Evolutionary conservation across 2,329 filamentous ascomycete genomes (phyloP).

Genomic region (Penicillium sp.): DNA sequence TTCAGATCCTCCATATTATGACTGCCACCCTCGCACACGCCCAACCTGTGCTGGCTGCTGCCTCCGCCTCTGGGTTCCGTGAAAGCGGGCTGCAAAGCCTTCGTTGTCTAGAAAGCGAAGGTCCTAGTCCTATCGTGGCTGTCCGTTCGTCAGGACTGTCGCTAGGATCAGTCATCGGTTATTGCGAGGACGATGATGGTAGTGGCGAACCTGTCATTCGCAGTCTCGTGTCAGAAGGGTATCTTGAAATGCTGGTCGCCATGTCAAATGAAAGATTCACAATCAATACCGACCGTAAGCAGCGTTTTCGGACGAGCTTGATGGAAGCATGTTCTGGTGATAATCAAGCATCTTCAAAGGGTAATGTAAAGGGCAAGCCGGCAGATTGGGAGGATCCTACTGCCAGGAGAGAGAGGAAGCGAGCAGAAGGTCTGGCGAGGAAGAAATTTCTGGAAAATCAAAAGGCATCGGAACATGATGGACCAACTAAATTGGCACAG

Average conservation of each 20-base stretch:
- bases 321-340: slow-evolving; percentile 20
- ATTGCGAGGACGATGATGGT: slow-evolving; percentile 29
- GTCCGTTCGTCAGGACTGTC: slow-evolving; percentile 76
- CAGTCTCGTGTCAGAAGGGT: slow-evolving; percentile 58
- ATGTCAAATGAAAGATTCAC: slow-evolving; percentile 61
- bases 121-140: slow-evolving; percentile 67
- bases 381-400: slow-evolving; percentile 37
- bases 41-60: slow-evolving; percentile 67
- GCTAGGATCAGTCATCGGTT: slow-evolving; percentile 75
- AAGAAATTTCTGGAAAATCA: slow-evolving; percentile 25
- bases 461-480: slow-evolving; percentile 7
- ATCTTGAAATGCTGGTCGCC: slow-evolving; percentile 60
- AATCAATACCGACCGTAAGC: slow-evolving; percentile 37
- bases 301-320: slow-evolving; percentile 33
- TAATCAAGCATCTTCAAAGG: not conserved
- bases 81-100: slow-evolving; percentile 72
- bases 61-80: slow-evolving; percentile 75
- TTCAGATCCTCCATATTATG: slow-evolving; percentile 80
- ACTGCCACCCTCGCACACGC: slow-evolving; percentile 69
- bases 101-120: slow-evolving; percentile 46
- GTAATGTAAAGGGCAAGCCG: slow-evolving; percentile 18
- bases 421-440: slow-evolving; percentile 37
- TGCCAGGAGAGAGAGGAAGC: slow-evolving; percentile 36
- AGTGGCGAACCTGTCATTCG: slow-evolving; percentile 38
- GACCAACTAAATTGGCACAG: slow-evolving; percentile 10